Conservation (phyloP, 2,329 filamentous ascomycete genomes). For the Diaporthe ampelina region DNA sequence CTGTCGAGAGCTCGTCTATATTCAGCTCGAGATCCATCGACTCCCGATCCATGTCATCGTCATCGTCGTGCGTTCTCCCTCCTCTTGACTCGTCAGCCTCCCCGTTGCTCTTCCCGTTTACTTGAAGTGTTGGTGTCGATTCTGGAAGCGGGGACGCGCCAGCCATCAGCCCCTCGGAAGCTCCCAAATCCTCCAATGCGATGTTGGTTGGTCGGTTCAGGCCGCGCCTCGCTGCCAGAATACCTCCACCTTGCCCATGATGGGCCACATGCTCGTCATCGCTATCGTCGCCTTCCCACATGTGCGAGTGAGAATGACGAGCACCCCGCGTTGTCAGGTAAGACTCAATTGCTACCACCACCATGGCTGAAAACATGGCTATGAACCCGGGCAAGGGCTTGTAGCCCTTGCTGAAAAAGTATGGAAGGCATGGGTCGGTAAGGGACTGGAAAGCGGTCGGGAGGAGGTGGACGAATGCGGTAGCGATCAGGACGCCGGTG, state of each 20-base stretch:
- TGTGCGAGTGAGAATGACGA: conserved; percentile 72
- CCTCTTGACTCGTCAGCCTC: conserved; percentile 41
- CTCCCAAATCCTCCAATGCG: conserved; percentile 64
- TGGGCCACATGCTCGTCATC: conserved; percentile 46
- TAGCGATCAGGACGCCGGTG: conserved; percentile 88
- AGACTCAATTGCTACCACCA: conserved; percentile 89
- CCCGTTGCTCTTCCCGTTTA: conserved; percentile 42
- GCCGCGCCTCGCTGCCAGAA: conserved; percentile 56
- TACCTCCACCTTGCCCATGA: conserved; percentile 43
- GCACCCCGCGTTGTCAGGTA: conserved; percentile 82
- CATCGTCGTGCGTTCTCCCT: conserved; percentile 50
- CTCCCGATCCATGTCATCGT: conserved; percentile 63
- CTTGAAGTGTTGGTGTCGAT: conserved; percentile 59
- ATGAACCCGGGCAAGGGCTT: conserved; percentile 84
- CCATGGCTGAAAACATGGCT: conserved; percentile 84
- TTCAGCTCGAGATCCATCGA: conserved; percentile 68
- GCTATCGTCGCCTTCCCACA: conserved; percentile 62
- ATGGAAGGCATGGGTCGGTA: conserved; percentile 79
- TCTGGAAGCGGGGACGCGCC: conserved; percentile 71
- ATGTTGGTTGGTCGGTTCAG: conserved; percentile 63
- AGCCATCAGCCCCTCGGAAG: conserved; percentile 68
- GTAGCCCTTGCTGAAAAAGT: conserved; percentile 85
- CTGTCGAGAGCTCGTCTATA: conserved; percentile 69
- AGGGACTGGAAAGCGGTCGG: conserved; percentile 77
- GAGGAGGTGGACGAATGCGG: conserved; percentile 84